Base-by-base conservation (phyloP, 1,284 basidiomycete genomes). In the Apiotrichum sp. region DNA sequence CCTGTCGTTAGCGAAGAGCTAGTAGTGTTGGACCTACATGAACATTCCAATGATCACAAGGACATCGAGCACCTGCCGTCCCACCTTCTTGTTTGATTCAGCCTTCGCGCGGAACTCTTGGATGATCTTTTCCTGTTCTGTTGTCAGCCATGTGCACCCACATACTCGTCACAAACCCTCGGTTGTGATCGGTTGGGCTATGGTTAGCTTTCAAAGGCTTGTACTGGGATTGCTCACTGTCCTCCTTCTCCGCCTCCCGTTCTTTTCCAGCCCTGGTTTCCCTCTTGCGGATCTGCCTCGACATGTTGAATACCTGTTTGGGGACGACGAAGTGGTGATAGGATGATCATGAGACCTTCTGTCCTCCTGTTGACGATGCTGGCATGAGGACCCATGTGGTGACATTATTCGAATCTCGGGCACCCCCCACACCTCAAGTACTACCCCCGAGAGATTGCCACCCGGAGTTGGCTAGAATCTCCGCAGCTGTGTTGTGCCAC, bases 111-210 rank as follows among this genome's bases (percentile, higher is more conserved):
- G 46, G n/a, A 74, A 49, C 2, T 55, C 29, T 13, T 36, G 33
- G 53, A 74, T 72, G 60, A 70, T 65, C 6, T 59, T 55, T 7
- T 71, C 70, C 58, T 74, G 72, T 47, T 69, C 71, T 72, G 52
- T 9, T 13, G 38, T 52, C 35, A 43, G 41, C 13, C 22, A 22
- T 22, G 22, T 22, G 22, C 22, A 22, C 22, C 22, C 22, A 22
- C 22, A 22, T 22, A 29, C 29, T 6, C 11, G 11, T 29, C 45
- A 34, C 13, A 13, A 7, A 38, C 36, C 36, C 13, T 38, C 36
- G 7, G 36, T 38, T 38, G 36, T 38, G 36, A 38, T 38, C 36
- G 36, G 36, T 38, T 7, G 8, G 7, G 36, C 36, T 38, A 13
- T 38, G 13, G 36, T 13, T 38, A 38, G 36, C 7, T 38, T 38